Base-by-base conservation (phyloP, 2,329 filamentous ascomycete species). In the Lasiodiplodia sp. region DNA sequence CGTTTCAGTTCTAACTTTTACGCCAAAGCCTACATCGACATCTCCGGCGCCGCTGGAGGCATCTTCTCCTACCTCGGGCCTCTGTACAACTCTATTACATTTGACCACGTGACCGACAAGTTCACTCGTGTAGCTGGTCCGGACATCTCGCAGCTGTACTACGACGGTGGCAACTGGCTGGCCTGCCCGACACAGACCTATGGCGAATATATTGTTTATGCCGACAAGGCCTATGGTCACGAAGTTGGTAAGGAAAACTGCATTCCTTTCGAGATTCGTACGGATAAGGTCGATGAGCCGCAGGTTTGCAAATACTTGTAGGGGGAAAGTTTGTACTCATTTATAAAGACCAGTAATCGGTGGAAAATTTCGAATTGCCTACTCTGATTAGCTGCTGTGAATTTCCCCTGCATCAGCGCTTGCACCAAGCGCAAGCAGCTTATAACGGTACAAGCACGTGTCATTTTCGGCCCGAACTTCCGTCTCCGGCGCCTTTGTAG, bases 141-240 rank as follows among this genome's bases (percentile, higher is more conserved):
- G 40, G 58, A 63, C 25, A 63, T 63, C 18, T 49, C 58, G 18
- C 40, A 63, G 23, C 58, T 63, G 58, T 63, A 63, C 8, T 63
- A 63, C 25, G 58, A 63, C 6, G 58, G 58, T 14, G 58, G 44
- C 14, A 10, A 52, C 25, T 63, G 58, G 58, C 44, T 64, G 44
- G 60, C 60, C 4, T 64, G 60, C 28, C 60, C 60, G 12, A 52
- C 47, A 7, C 28, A 38, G 28, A n/a, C 44, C 2, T 2, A 40
- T 11, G 25, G n/a, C 4, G 47, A 52, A 25, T 60, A 28, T 7
- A 8, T 47, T 0, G 56, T 60, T 2, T 60, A 60, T 28, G 56
- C 56, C 1, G 56, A 60, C 16, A 60, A 60, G 56, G 56, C 56
- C 3, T 60, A 60, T 16, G 38, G 56, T 2, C 56, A 60, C 12